Conservation (phyloP, 495 filamentous ascomycete species). For the Haplographium delicatum region DNA sequence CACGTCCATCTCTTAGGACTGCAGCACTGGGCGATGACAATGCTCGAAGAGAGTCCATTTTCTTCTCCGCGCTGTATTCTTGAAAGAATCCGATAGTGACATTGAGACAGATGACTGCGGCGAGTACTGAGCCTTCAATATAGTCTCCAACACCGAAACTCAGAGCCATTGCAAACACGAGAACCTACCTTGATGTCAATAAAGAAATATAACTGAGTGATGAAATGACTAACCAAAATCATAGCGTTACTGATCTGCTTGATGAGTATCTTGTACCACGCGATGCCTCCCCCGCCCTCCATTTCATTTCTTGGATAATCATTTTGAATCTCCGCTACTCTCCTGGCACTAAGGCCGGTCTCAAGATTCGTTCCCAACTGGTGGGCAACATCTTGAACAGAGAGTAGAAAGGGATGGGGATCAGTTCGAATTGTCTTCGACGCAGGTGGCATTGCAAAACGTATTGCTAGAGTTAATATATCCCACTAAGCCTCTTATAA, state of each 20-base stretch:
- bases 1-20: constrained; percentile 67
- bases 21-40: constrained; percentile 75
- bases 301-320: constrained; percentile 58
- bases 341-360: constrained; percentile 46
- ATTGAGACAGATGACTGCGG: constrained; percentile 76
- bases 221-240: constrained; percentile 52
- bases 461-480: background rate
- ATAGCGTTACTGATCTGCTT: constrained; percentile 65
- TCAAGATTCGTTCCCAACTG: constrained; percentile 51
- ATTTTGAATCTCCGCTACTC: constrained; percentile 43
- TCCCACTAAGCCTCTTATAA: background rate
- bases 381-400: constrained; percentile 45
- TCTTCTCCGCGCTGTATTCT: constrained; percentile 81
- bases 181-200: constrained; percentile 46
- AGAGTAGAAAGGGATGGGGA: constrained; percentile 47
- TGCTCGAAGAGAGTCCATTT: constrained; percentile 72
- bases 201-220: too few species aligned
- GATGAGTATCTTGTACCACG: constrained; percentile 60
- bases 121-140: constrained; percentile 78
- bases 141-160: constrained; percentile 76
- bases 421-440: constrained; percentile 10
- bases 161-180: constrained; percentile 78
- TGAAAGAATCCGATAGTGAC: constrained; percentile 75
- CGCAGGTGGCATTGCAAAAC: constrained; percentile 18
- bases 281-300: constrained; percentile 52